Conservation (phyloP, 176 grass and related monocot species). For the Cenchrus purpureus region DNA sequence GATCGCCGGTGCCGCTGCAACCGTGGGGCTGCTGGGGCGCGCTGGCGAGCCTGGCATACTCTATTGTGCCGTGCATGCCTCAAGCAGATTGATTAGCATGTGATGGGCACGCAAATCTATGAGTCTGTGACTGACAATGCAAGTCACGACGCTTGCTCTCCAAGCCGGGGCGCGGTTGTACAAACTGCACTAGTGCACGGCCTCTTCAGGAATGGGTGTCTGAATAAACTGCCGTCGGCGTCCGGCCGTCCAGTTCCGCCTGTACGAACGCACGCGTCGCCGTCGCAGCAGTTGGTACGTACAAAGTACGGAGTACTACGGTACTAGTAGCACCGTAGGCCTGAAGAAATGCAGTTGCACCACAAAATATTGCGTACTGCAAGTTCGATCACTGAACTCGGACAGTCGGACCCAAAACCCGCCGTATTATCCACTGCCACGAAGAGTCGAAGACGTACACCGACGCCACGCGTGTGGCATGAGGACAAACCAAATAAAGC, state of each 20-base stretch:
- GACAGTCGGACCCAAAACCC: background rate
- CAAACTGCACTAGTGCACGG: background rate
- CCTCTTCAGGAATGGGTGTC: background rate
- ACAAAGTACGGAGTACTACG: too few relatives aligned
- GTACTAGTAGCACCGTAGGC: background rate
- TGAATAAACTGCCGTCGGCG: background rate
- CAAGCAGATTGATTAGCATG: background rate
- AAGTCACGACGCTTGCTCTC: background rate
- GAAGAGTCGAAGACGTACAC: background rate
- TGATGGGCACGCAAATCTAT: background rate
- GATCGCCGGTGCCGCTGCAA: background rate
- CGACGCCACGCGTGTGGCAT: background rate
- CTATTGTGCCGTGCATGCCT: background rate
- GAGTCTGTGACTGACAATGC: background rate
- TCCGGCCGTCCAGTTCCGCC: background rate
- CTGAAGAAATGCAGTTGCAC: background rate
- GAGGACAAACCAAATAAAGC: background rate
- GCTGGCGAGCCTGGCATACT: background rate
- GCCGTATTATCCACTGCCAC: too few relatives aligned
- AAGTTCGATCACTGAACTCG: background rate
- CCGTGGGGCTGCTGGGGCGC: slow-evolving; percentile 24
- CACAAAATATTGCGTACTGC: too few relatives aligned
- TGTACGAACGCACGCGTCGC: slow-evolving; percentile 1
- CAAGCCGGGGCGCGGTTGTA: background rate
- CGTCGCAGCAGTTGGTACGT: background rate